Evolutionary conservation across 768 basidiomycete species (phyloP), one percentile per base, ranked within the genome.

Genomic region (Suillus decipiens): DNA sequence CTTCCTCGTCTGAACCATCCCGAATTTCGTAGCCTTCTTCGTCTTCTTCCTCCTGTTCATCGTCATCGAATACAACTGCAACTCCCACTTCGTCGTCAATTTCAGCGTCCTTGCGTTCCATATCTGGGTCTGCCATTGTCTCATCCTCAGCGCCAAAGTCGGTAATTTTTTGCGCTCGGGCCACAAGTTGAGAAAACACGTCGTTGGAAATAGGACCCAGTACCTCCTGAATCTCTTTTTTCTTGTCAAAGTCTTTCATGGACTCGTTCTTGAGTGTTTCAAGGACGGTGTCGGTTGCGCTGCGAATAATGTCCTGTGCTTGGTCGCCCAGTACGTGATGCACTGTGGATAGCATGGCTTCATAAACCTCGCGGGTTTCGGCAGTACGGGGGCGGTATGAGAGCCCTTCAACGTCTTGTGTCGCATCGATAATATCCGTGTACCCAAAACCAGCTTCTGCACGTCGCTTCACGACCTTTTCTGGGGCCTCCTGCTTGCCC

Each of bases 11-110:
- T 2, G 86, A 86, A 67, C 91, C 93, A 0, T 95, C 92, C 11
- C 85, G 82, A 60, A 98, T 85, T 73, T 97, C 96, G 67, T 82
- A 98, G 1, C 89, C 91, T 67, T 92, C 93, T 0, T 92, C 93
- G 22, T 96, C 93, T 2, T 96, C 95, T 5, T 92, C 94, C 28
- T 97, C 95, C 69, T 94, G 89, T 67, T 97, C 96, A 63, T 99
- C 97, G 71, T 98, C 96, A 67, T 98, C 96, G 63, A 99, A 98
- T 6, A 98, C 90, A 9, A 99, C 96, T 0, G 96, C 96, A 1
- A 99, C 96, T n/a, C 96, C 96, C 50, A 92, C 88, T 69, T 96
- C 95, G 63, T 95, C 95, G 67, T 98, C 96, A 69, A 98, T 95
- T 75, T 91, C 94, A 2, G 87, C 92, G 62, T 92, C 93, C 74